Evolutionary conservation across 768 basidiomycete genomes (phyloP).

Genomic region (Rickenella mellea): DNA sequence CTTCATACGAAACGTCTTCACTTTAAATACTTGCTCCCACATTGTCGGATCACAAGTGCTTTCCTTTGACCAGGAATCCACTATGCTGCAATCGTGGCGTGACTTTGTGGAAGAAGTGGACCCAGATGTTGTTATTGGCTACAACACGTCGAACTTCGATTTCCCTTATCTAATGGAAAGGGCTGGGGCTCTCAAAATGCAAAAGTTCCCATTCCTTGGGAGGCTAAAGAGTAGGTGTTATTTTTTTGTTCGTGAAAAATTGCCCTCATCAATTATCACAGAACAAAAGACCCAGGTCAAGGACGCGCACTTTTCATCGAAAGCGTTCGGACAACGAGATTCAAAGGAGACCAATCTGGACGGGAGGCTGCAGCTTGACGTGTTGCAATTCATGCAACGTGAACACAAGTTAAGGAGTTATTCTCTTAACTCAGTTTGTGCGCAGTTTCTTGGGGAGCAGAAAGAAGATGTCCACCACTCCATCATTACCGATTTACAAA

Average conservation of each 20-base stretch:
- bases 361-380: slow-evolving; percentile 89
- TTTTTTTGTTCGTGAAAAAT: slow-evolving; percentile 5
- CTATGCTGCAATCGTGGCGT: slow-evolving; percentile 77
- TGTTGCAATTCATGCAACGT: slow-evolving; percentile 96
- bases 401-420: slow-evolving; percentile 97
- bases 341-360: slow-evolving; percentile 89
- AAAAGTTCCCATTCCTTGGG: slow-evolving; percentile 66
- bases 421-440: slow-evolving; percentile 95
- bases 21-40: slow-evolving; percentile 85
- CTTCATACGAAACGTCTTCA: slow-evolving; percentile 94
- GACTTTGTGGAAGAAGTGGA: slow-evolving; percentile 86
- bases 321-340: slow-evolving; percentile 94
- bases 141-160: slow-evolving; percentile 92
- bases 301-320: slow-evolving; percentile 95
- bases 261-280: slow-evolving; percentile 20
- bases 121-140: slow-evolving; percentile 93
- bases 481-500: slow-evolving; percentile 95
- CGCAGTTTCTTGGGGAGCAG: slow-evolving; percentile 95
- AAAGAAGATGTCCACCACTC: slow-evolving; percentile 99
- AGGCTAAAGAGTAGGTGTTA: slow-evolving; percentile 55
- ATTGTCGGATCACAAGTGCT: slow-evolving; percentile 98
- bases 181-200: slow-evolving; percentile 68
- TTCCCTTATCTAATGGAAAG: slow-evolving; percentile 93
- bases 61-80: slow-evolving; percentile 63
- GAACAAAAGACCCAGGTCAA: slow-evolving; percentile 73